Evolutionary conservation across 2,329 filamentous ascomycete species (phyloP).

Genomic region (Talaromyces albobiverticillius): DNA sequence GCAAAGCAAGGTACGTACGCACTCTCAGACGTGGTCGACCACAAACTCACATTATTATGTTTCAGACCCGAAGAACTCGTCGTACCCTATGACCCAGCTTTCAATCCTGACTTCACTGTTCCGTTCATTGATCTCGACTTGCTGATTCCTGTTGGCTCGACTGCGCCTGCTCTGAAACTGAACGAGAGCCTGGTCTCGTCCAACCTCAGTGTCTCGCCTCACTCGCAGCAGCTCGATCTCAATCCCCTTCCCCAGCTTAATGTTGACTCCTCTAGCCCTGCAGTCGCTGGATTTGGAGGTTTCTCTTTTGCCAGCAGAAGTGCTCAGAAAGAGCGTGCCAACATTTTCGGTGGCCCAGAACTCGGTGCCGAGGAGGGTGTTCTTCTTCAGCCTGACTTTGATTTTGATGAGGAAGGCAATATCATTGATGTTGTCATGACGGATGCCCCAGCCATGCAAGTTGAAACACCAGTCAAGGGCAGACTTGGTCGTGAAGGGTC

Average conservation of each 20-base stretch:
- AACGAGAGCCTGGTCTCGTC: slow-evolving; percentile 31
- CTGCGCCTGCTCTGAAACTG: neutral
- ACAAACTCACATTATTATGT: neutral
- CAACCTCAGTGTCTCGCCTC: slow-evolving; percentile 31
- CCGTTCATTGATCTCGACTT: slow-evolving; percentile 59
- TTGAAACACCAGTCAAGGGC: slow-evolving; percentile 37
- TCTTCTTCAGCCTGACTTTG: slow-evolving; percentile 56
- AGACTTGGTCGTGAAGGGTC: slow-evolving; percentile 35
- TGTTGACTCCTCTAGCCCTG: slow-evolving; percentile 49
- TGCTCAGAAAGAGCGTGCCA: slow-evolving; percentile 31
- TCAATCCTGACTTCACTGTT: slow-evolving; percentile 65
- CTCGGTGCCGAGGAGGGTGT: slow-evolving; percentile 41
- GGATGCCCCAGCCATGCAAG: slow-evolving; percentile 18
- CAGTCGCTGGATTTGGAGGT: slow-evolving; percentile 35
- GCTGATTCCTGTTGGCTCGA: slow-evolving; percentile 21
- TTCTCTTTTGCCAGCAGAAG: slow-evolving; percentile 44
- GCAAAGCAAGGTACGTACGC: slow-evolving; percentile 64
- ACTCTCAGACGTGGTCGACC: neutral
- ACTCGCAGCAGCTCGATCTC: slow-evolving; percentile 25
- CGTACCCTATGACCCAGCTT: slow-evolving; percentile 77
- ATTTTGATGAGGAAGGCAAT: slow-evolving; percentile 61
- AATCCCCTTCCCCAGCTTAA: slow-evolving; percentile 38
- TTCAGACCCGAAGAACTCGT: slow-evolving; percentile 71
- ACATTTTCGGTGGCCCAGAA: slow-evolving; percentile 25
- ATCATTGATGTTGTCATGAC: slow-evolving; percentile 46